phyloP scores from a whole-genome alignment of 306 rosid species.

The Sicyos edulis region DNA sequence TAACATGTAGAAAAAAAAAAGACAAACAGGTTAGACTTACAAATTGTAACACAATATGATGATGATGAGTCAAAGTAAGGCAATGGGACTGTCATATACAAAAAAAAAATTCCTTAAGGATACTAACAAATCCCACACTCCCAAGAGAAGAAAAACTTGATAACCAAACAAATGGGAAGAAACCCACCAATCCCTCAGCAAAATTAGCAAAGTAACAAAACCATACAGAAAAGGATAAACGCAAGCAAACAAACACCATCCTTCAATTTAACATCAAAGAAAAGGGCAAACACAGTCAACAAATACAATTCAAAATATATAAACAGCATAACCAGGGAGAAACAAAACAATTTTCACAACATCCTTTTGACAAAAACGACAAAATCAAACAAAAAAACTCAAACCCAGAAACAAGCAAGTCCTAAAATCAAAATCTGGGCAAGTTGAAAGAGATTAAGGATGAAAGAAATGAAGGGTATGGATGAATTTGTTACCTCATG shows the following conservation, averaged over 20 bases:
- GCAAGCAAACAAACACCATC: background rate
- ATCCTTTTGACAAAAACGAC: background rate
- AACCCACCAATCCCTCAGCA: background rate
- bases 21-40: slow-evolving; percentile 16
- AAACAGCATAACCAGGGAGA: background rate
- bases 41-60: slow-evolving; percentile 16
- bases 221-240: background rate
- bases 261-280: too few relatives aligned
- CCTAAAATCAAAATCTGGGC: background rate
- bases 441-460: background rate
- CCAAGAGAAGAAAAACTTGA: background rate
- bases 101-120: too few relatives aligned
- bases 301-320: too few relatives aligned
- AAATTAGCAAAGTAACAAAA: too few relatives aligned
- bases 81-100: too few relatives aligned
- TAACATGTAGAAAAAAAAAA: slow-evolving; percentile 3
- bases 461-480: background rate
- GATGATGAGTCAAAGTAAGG: too few relatives aligned
- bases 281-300: too few relatives aligned
- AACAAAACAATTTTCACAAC: too few relatives aligned
- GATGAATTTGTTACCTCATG: slow-evolving; percentile 17
- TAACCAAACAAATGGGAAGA: slow-evolving; percentile 13
- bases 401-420: background rate
- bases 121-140: too few relatives aligned
- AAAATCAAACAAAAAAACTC: too few relatives aligned